These are phyloP conservation scores for Leccinum subrobustum DNA, from an alignment of 1,284 basidiomycete species.

Conservation along the genomic window DNA sequence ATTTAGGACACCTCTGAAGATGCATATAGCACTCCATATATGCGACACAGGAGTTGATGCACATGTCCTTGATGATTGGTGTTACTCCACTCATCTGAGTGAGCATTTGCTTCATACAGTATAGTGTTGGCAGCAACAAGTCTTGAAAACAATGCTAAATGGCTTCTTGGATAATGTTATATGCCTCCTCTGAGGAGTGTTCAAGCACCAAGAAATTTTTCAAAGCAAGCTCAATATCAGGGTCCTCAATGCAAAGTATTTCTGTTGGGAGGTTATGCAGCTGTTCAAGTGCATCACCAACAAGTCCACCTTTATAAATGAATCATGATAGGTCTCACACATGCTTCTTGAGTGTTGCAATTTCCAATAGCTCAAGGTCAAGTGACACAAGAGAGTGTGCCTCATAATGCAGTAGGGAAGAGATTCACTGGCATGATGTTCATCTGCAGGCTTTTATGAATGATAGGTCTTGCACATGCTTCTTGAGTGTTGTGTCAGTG, in stretches of 20 bases:
- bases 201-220: background rate
- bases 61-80: conserved; percentile 6
- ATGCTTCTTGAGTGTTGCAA: background rate
- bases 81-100: conserved; percentile 5
- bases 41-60: conserved; percentile 11
- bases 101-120: conserved; percentile 1
- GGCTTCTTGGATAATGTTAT: background rate
- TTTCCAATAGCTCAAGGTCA: background rate
- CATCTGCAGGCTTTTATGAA: background rate
- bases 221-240: background rate
- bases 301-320: background rate
- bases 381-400: background rate
- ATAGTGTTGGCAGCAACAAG: background rate
- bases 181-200: conserved; percentile 1
- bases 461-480: background rate
- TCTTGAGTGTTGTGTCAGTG: background rate
- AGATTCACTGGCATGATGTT: background rate
- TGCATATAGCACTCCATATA: background rate
- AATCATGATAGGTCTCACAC: background rate
- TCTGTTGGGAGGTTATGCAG: background rate
- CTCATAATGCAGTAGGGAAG: background rate
- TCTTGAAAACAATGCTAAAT: background rate
- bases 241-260: background rate
- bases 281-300: background rate
- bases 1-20: conserved; percentile 19